Evolutionary conservation across 2,329 filamentous ascomycete genomes (phyloP), one percentile per base, ranked within the genome.

Genomic region (Coniochaeta ligniaria): DNA sequence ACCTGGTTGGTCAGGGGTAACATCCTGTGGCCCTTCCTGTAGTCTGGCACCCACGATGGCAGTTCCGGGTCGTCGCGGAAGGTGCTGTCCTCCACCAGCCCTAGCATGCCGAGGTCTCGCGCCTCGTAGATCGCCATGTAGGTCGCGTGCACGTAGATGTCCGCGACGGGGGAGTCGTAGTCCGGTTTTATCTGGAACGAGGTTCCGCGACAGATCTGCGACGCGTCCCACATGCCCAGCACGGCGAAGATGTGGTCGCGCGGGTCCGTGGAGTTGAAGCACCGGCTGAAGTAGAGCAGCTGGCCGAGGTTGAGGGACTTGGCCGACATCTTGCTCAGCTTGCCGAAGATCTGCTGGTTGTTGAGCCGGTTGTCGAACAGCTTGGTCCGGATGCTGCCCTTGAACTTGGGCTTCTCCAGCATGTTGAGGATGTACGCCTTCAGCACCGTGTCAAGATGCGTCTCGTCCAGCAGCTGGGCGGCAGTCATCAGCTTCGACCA

Each of bases 181-280:
- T 52, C 47, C 3, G 47, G 47, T 11, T 28, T 26, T 26, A 52
- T 52, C 24, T 28, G 47, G 47, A 28, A 28, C 26, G 47, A 28
- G 24, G 47, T 52, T 7, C 47, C 47, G 2, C 47, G 22, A 31
- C 20, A 31, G 3, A 31, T 17, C 24, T 52, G 47, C 14, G 47
- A 52, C 4, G 47, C 47, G 6, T 52, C 47, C 47, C 60, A 61
- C 36, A 66, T 60, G 22, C 62, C 63, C 24, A 64, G 45, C 35
- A 67, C 55, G 16, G 52, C 65, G 24, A 61, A 65, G 14, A 66
- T 55, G n/a, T 64, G 64, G 59, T 66, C 66, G 2, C 63, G 60
- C 1, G 64, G 62, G n/a, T 67, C 58, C 1, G 59, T 61, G 28
- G 62, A 60, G 28, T 61, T 50, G 41, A 65, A 52, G 47, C 47